Base-by-base conservation (phyloP, 2,329 filamentous ascomycete genomes). In the Aspergillus udagawae region DNA sequence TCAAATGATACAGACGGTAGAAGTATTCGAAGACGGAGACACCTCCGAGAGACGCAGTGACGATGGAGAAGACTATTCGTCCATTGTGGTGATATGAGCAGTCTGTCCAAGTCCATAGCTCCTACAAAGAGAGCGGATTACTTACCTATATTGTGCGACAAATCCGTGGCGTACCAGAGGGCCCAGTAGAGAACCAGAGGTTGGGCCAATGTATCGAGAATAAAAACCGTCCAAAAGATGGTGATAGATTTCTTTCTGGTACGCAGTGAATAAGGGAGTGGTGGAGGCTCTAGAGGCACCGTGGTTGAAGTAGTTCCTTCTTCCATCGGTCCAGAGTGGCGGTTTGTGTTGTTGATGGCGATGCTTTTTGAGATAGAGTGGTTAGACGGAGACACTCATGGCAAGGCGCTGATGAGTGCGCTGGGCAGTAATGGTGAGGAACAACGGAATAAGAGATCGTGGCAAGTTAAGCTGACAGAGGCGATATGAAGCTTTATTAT, bases 141-240 rank as follows among this genome's bases (percentile, higher is more conserved):
- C 73, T 62, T 70, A 77, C 73, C 70, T 60, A 75, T 38, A 48
- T 78, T 75, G 57, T 73, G 71, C 44, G 73, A 74, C 32, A 86
- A 67, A 59, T 76, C 72, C 9, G 82, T 81, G 60, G 76, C 77
- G 61, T 86, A 86, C 81, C 82, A 85, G 41, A 87, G 74, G 51
- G 80, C 77, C 74, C 83, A 87, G 72, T 86, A 87, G 2, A 87
- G 75, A 3, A 76, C 79, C 57, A 86, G 77, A 20, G 84, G 84
- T 71, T 85, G 82, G 56, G 75, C 79, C 58, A 85, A 74, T 52
- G 80, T 83, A 71, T 87, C 84, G 57, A 86, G 65, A 23, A 86
- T 67, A 55, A 86, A 83, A 44, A 87, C 67, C 0, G 74, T 73
- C 84, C 84, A 86, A 73, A 86, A 86, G 60, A 83, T 71, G 41